Evolutionary conservation across 2,329 filamentous ascomycete genomes (phyloP).

Genomic region (Cercospora berteroae): DNA sequence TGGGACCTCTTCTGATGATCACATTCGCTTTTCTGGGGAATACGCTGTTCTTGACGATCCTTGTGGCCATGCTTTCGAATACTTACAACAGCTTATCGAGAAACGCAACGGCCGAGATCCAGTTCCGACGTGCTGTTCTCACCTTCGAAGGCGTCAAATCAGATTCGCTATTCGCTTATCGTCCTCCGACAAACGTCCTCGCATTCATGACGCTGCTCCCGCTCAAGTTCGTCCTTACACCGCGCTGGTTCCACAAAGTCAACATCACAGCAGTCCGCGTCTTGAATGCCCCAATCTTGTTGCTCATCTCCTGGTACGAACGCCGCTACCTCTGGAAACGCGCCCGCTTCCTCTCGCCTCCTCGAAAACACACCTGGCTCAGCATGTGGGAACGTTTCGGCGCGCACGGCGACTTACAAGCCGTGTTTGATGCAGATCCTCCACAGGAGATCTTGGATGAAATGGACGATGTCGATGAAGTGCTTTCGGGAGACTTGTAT

Average conservation of each 20-base stretch:
- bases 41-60: conserved; percentile 82
- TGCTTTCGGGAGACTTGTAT: conserved; percentile 45
- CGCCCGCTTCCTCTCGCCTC: conserved; percentile 36
- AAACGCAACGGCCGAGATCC: conserved; percentile 78
- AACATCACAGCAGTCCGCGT: conserved; percentile 73
- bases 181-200: conserved; percentile 79
- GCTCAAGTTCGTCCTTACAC: conserved; percentile 72
- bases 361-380: conserved; percentile 43
- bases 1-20: conserved; percentile 77
- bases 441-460: conserved; percentile 54
- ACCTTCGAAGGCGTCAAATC: conserved; percentile 84
- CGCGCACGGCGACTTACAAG: conserved; percentile 68
- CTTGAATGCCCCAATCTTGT: conserved; percentile 71
- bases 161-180: conserved; percentile 78
- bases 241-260: conserved; percentile 87
- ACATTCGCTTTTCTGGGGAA: conserved; percentile 83
- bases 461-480: conserved; percentile 51
- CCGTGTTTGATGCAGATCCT: conserved; percentile 70
- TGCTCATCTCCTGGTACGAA: conserved; percentile 69
- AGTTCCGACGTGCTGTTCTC: conserved; percentile 75
- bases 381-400: conserved; percentile 67
- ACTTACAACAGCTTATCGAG: conserved; percentile 76
- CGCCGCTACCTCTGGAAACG: conserved; percentile 64
- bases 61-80: conserved; percentile 82
- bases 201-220: conserved; percentile 72